Base-by-base conservation (phyloP, 139 green algal species). In the Chlorella vulgaris region DNA sequence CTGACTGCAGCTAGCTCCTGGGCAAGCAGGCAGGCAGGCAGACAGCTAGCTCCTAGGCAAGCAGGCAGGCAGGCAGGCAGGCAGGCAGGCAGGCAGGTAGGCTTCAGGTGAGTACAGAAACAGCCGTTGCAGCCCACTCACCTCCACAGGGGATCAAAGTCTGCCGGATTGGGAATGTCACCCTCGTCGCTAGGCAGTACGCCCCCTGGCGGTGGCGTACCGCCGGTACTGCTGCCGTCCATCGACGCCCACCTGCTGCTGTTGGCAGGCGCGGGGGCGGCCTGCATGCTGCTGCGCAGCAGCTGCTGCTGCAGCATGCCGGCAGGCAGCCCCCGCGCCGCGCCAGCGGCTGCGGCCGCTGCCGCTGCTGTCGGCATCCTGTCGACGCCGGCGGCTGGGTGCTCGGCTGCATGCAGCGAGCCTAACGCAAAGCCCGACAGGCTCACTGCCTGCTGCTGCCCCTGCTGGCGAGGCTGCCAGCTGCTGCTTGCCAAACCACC, bases 141-240 rank as follows among this genome's bases (percentile, higher is more conserved):
- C 78, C 78, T 83, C 78, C 78, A 83, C 26, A 83, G 38, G 0
- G 78, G 78, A 24, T 83, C 67, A 31, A 74, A 83, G 51, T 83
- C 78, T 3, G 47, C 78, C 5, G 78, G 78, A 38, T 83, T 69
- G 35, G 78, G 78, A 0, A 58, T 60, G 33, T 83, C 78, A n/a
- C n/a, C n/a, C n/a, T n/a, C n/a, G n/a, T n/a, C n/a, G n/a, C 65
- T 83, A 66, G 7, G 24, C 43, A 19, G 43, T 61, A 31, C n/a
- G 43, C 63, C 39, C 26, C 7, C 22, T 47, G 2, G 28, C 63
- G 66, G 10, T 66, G 67, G 66, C 26, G 66, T 83, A 36, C 78
- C 78, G 3, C 47, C 78, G 0, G 39, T 35, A n/a, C 78, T 83
- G 65, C 78, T 53, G 50, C 67, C 66, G 38, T 74, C 75, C 75